Evolutionary conservation across 2,329 filamentous ascomycete species (phyloP).

Genomic region (Myriosclerotinia duriaeana): DNA sequence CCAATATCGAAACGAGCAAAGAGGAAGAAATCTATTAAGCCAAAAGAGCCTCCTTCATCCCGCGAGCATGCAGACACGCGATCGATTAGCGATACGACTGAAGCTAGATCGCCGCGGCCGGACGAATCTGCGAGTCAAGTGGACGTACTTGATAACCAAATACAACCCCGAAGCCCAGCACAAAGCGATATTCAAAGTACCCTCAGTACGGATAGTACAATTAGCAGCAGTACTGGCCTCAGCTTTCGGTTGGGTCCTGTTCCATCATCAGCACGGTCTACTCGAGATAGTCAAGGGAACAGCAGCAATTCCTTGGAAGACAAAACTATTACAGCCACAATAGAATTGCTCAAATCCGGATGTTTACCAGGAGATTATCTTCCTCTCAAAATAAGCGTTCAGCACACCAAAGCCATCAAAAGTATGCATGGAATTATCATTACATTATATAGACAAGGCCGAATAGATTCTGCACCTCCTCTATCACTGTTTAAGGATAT

Average conservation of each 20-base stretch:
- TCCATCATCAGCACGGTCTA: constrained; percentile 41
- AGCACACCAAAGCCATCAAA: constrained; percentile 85
- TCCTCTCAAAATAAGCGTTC: constrained; percentile 75
- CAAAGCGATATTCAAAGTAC: constrained; percentile 63
- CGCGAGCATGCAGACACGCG: constrained; percentile 33
- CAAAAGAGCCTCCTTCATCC: constrained; percentile 27
- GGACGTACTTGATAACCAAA: constrained; percentile 42
- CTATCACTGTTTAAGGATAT: constrained; percentile 50
- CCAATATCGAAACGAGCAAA: constrained; percentile 72
- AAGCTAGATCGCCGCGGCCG: constrained; percentile 32
- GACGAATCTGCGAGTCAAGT: constrained; percentile 41
- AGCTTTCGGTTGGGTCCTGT: constrained; percentile 46
- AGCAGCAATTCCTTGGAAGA: constrained; percentile 57
- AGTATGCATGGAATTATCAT: constrained; percentile 91
- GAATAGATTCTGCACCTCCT: constrained; percentile 74
- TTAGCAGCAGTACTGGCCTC: constrained; percentile 44
- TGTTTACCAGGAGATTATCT: constrained; percentile 83
- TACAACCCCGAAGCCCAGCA: constrained; percentile 48
- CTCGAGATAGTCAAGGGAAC: constrained; percentile 50
- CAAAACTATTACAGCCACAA: constrained; percentile 81
- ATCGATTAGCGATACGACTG: constrained; percentile 32
- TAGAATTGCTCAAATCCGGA: constrained; percentile 79
- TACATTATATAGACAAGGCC: constrained; percentile 85
- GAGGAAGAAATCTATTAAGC: constrained; percentile 43
- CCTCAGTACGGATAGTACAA: constrained; percentile 65